Base-by-base conservation (phyloP, 345 rosid species). In the Tarenaya hassleriana region DNA sequence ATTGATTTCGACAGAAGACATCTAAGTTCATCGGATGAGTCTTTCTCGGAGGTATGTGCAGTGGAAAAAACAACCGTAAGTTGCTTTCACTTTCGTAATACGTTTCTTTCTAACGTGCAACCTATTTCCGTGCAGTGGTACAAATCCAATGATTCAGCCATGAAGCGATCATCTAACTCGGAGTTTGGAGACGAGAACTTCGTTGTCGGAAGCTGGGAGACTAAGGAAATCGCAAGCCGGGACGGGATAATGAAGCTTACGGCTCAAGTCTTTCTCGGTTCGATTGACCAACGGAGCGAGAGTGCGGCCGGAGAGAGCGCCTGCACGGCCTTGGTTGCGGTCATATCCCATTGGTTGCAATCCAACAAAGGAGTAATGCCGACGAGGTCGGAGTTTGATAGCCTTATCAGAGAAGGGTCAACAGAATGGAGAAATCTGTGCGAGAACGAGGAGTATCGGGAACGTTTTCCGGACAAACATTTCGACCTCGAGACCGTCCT, bases 271-370 rank as follows among this genome's bases (percentile, higher is more conserved):
- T 92, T 92, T 69, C 83, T 79, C 50, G 98, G 95, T 59, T 92
- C 96, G 31, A 92, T 92, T 16, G 96, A 92, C 64, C 98, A 92
- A 72, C 80, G 96, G 42, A 87, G 88, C 34, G 95, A 84, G 76
- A 76, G 69, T 51, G 96, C 98, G 7, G 98, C 88, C 9, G 96
- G 98, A 24, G 96, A 87, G 69, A 83, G 98, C 41, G 98, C 98
- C 0, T 92, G 98, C 49, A 84, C 98, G 3, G 88, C 94, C 29
- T 73, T 87, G n/a, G 98, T 92, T 35, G 98, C 96, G 37, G 95
- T 81, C 50, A 84, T 92, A 60, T 86, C 96, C 15, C 78, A 92
- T 52, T 87, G 98, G 98, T 83, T 92, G 56, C 96, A 81, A 52
- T 70, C 73, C 48, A 87, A 87, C 72, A 74, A 35, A 50, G 82